These are phyloP conservation scores for Sphaceloma murrayae DNA, from an alignment of 2,329 filamentous ascomycete species.

Conservation along the genomic window DNA sequence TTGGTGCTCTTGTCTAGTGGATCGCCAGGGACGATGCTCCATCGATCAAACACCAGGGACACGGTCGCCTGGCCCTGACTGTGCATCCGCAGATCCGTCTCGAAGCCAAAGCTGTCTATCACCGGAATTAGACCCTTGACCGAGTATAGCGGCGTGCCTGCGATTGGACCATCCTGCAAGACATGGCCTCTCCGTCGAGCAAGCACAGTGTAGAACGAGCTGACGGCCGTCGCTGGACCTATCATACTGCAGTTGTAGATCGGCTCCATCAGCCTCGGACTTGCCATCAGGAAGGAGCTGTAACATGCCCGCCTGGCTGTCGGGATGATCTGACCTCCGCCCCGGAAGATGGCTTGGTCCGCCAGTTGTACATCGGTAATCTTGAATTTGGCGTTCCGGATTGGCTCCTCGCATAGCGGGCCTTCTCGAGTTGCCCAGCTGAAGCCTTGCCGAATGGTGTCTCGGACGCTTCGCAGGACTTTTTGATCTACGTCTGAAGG, in stretches of 20 bases:
- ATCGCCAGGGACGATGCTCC: constrained; percentile 92
- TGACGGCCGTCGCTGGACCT: constrained; percentile 79
- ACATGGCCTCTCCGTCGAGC: constrained; percentile 85
- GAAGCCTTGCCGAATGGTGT: constrained; percentile 91
- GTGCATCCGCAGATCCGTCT: constrained; percentile 92
- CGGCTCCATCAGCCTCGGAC: constrained; percentile 91
- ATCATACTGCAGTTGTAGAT: constrained; percentile 90
- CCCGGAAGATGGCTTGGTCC: constrained; percentile 83
- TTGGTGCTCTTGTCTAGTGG: constrained; percentile 82
- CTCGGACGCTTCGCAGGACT: constrained; percentile 72
- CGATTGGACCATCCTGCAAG: constrained; percentile 84
- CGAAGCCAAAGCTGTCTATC: constrained; percentile 95
- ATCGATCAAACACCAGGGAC: constrained; percentile 86
- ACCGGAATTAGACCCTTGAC: constrained; percentile 88
- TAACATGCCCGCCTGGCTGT: constrained; percentile 89
- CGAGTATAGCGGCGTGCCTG: constrained; percentile 86
- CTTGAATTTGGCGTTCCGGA: constrained; percentile 96
- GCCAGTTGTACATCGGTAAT: constrained; percentile 84
- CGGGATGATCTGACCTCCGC: constrained; percentile 94
- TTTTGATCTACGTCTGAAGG: constrained; percentile 93
- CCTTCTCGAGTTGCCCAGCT: constrained; percentile 94
- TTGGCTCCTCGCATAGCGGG: constrained; percentile 94
- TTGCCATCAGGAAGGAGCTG: constrained; percentile 93
- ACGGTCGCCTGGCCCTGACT: constrained; percentile 88
- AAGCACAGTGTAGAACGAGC: constrained; percentile 83